Evolutionary conservation across 345 rosid species (phyloP), one percentile per base, ranked within the genome.

Genomic region (Populus simonii): DNA sequence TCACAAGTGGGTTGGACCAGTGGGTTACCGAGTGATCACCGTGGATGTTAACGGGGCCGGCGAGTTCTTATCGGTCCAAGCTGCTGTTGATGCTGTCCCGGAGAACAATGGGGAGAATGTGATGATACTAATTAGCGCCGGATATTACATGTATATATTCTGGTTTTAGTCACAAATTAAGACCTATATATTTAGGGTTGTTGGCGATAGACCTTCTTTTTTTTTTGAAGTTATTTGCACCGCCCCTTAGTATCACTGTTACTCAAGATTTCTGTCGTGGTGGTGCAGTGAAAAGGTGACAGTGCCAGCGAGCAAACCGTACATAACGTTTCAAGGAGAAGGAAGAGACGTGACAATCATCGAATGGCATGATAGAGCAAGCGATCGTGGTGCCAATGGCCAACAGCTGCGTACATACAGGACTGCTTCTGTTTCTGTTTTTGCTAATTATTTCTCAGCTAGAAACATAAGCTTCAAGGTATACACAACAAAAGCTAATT

Each of bases 351-450:
- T 83, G 84, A 95, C 98, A 33, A 85, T 88, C 82, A 90, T 95
- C 33, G 99, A 95, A 79, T 95, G 99, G 99, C 99, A 95, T 71
- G 99, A 95, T 80, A 87, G 98, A 72, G 99, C 99, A 0, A 80
- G 91, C 10, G 99, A 95, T 82, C 98, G 88, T 13, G 99, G 94
- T 4, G 80, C 92, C 39, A 85, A 90, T 6, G 98, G 98, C 73
- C 97, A 95, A 72, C 97, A 89, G 81, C 80, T 95, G 29, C 97
- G 98, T 22, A 95, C 98, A 47, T 95, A 95, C 87, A 88, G 90
- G 72, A 92, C 98, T 0, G 99, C 98, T 68, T 95, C 98, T n/a
- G 99, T 93, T 35, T 87, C 94, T 4, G 97, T 91, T 72, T 89
- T 73, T 35, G 98, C 99, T 68, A 91, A 85, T 75, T 87, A 88